A percentile compares a stretch with the other conserved stretches of the same genome.
phyloP scores from a whole-genome alignment of 78 protist species.

The Guillardia theta region DNA sequence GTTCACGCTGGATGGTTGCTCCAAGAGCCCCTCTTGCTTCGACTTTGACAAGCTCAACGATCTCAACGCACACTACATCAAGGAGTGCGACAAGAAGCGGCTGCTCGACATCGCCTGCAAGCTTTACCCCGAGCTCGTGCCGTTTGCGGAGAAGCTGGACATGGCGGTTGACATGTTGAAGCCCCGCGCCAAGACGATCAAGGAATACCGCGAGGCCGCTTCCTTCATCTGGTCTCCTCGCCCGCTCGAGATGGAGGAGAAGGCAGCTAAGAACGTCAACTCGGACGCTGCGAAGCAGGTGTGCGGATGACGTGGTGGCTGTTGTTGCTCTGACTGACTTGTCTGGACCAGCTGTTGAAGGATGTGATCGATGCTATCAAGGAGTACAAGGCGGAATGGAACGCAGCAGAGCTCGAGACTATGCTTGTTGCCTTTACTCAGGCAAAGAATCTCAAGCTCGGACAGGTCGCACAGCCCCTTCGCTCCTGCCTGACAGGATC shows the following conservation, averaged over 20 bases:
- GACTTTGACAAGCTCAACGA: conserved; percentile 30
- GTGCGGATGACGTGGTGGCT: too few species aligned
- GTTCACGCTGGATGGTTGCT: not conserved
- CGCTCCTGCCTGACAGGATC: not conserved
- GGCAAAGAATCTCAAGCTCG: not conserved
- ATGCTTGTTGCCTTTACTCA: not conserved
- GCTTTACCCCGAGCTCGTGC: not conserved
- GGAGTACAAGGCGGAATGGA: not conserved
- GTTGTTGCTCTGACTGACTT: too few species aligned
- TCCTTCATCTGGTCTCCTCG: not conserved
- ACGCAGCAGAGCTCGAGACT: not conserved
- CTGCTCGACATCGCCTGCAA: not conserved
- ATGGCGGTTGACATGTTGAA: not conserved
- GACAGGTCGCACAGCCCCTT: not conserved
- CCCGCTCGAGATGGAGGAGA: not conserved
- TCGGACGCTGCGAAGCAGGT: not conserved
- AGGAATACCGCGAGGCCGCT: not conserved
- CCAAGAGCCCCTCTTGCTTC: conserved; percentile 8
- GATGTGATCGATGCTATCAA: too few species aligned
- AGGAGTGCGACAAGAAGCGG: not conserved
- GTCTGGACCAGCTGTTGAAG: too few species aligned
- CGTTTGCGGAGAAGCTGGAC: not conserved
- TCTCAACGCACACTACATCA: conserved; percentile 20
- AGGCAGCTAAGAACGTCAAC: not conserved
- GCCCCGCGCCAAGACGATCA: conserved; percentile 2